Percentiles rank a stretch among this genome's conserved stretches.
These are phyloP conservation scores for Monosporascus sp. DNA, from an alignment of 2,329 filamentous ascomycete species.

Conservation along the genomic window DNA sequence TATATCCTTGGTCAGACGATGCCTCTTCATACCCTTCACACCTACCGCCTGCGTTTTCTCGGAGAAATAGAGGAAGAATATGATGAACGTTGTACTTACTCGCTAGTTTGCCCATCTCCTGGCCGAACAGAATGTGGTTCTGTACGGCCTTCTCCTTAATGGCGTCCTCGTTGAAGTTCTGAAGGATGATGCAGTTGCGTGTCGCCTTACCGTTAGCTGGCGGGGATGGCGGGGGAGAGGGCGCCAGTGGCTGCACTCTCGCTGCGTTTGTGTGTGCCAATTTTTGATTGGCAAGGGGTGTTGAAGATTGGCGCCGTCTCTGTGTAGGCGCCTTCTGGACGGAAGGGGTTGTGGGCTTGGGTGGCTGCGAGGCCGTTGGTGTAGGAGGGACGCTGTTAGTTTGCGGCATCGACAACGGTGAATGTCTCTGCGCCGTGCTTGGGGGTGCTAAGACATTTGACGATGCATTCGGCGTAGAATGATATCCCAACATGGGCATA, in stretches of 20 bases:
- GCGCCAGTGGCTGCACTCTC: constrained; percentile 20
- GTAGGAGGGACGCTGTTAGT: constrained; percentile 17
- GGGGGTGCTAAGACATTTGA: constrained; percentile 41
- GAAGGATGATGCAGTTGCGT: constrained; percentile 53
- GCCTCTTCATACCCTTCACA: background rate
- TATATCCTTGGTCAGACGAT: constrained; percentile 12
- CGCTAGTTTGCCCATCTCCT: constrained; percentile 52
- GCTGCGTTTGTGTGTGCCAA: constrained; percentile 16
- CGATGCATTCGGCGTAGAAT: constrained; percentile 15
- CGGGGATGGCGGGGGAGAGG: constrained; percentile 27
- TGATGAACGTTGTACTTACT: constrained; percentile 34
- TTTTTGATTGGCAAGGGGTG: constrained; percentile 14
- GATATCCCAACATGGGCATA: constrained; percentile 32
- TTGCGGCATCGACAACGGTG: constrained; percentile 31
- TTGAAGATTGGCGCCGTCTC: constrained; percentile 7
- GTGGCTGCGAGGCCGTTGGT: constrained; percentile 11
- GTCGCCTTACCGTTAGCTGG: constrained; percentile 46
- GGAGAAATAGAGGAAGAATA: background rate
- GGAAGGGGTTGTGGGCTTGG: constrained; percentile 12
- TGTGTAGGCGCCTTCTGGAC: background rate
- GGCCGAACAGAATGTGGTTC: constrained; percentile 53
- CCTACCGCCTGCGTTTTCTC: background rate
- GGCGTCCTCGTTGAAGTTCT: constrained; percentile 53
- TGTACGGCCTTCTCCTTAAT: constrained; percentile 53
- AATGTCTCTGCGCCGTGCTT: constrained; percentile 34